A percentile compares a stretch with the other conserved stretches of the same genome.
Conservation (phyloP, 1,139 yeast genomes). For the Geotrichum carabidarum region DNA sequence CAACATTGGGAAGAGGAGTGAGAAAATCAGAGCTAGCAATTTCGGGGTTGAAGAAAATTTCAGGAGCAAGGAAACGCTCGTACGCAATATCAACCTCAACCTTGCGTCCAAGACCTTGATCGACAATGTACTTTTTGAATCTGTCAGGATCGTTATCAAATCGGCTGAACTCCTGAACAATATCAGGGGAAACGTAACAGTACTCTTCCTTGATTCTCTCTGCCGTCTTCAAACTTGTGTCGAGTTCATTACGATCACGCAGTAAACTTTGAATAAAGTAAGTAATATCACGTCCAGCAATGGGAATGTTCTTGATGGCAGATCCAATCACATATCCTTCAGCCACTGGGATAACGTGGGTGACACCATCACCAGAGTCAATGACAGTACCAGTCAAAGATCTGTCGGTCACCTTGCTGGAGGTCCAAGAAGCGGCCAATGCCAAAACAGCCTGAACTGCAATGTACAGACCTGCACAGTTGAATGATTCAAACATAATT, state of each 20-base stretch:
- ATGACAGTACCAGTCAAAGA: slow-evolving; percentile 97
- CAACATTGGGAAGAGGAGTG: slow-evolving; percentile 92
- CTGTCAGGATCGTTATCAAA: slow-evolving; percentile 92
- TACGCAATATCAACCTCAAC: slow-evolving; percentile 88
- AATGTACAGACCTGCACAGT: slow-evolving; percentile 95
- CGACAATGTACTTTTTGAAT: slow-evolving; percentile 89
- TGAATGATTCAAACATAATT: slow-evolving; percentile 96
- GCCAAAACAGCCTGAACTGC: slow-evolving; percentile 99
- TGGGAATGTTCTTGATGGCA: slow-evolving; percentile 93
- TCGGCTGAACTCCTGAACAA: slow-evolving; percentile 90
- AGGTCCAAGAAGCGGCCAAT: slow-evolving; percentile 98
- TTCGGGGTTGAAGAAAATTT: slow-evolving; percentile 96
- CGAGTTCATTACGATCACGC: slow-evolving; percentile 95
- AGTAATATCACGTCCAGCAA: slow-evolving; percentile 97
- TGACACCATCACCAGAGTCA: slow-evolving; percentile 96
- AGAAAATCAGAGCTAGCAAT: slow-evolving; percentile 91
- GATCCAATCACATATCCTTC: slow-evolving; percentile 98
- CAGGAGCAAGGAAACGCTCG: slow-evolving; percentile 96
- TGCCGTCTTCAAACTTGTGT: slow-evolving; percentile 90
- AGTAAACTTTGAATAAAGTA: slow-evolving; percentile 84
- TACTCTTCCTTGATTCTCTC: slow-evolving; percentile 93
- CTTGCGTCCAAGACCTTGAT: slow-evolving; percentile 62
- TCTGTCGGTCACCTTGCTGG: slow-evolving; percentile 89
- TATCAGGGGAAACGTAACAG: slow-evolving; percentile 96
- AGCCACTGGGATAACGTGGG: slow-evolving; percentile 98